Conservation (phyloP, 257 asterid species). For the Solanum neorickii region DNA sequence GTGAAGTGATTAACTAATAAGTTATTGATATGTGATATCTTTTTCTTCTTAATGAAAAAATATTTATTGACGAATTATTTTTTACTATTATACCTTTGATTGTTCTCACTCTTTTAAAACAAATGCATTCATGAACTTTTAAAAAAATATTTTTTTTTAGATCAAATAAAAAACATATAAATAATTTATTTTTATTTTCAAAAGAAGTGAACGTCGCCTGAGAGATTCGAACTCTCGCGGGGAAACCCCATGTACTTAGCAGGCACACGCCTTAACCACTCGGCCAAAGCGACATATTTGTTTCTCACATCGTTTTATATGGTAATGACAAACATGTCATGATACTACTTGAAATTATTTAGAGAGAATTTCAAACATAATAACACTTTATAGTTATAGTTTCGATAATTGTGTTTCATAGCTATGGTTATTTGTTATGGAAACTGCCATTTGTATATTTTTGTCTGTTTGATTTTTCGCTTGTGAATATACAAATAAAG, state of each 20-base stretch:
- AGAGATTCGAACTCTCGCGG: conserved; percentile 99
- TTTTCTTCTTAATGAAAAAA: no score
- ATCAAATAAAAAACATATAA: neutral
- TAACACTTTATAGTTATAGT: no score
- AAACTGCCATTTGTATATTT: no score
- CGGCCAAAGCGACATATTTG: conserved; percentile 54
- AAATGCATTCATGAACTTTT: neutral
- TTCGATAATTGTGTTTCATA: no score
- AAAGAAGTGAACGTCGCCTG: conserved; percentile 43
- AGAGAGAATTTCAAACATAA: no score
- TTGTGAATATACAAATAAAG: no score
- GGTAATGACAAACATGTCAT: neutral
- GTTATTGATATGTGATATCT: neutral
- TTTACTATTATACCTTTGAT: neutral
- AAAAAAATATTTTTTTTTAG: neutral
- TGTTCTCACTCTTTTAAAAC: neutral
- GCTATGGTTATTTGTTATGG: no score
- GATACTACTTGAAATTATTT: neutral
- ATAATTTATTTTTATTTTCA: no score
- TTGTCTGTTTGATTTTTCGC: no score
- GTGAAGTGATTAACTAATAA: no score
- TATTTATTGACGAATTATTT: no score
- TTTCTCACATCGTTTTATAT: rapidly evolving
- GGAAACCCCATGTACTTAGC: conserved; percentile 67
- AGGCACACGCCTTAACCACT: conserved; percentile 74